Percentiles rank a stretch among this genome's conserved stretches.
phyloP scores from a whole-genome alignment of 495 filamentous ascomycete genomes.

The Penicillium egyptiacum region DNA sequence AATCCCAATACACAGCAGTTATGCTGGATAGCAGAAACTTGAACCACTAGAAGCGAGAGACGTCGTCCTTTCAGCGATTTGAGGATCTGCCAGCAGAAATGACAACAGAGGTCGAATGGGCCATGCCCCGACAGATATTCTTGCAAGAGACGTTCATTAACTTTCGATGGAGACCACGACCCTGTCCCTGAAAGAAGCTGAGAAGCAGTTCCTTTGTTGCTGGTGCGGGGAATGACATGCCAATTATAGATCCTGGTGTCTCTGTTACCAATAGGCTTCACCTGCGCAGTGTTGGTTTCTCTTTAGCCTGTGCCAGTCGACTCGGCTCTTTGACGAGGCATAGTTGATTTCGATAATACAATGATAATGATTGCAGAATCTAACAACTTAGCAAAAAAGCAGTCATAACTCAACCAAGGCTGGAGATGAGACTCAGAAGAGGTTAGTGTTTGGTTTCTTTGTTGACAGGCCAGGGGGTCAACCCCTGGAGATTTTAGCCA shows the following conservation, averaged over 20 bases:
- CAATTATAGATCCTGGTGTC: slow-evolving; percentile 7
- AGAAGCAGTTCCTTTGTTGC: slow-evolving; percentile 7
- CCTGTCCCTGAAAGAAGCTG: slow-evolving; percentile 5
- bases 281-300: not conserved
- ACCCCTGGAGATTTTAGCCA: not conserved
- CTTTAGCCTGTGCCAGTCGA: not conserved
- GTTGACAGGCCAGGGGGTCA: not conserved
- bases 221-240: not conserved
- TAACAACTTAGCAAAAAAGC: not conserved
- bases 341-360: not conserved
- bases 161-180: not conserved
- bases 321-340: not conserved
- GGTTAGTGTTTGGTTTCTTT: not conserved
- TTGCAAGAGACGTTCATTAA: not conserved
- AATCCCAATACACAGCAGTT: not conserved
- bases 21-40: not conserved
- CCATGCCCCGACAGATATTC: slow-evolving; percentile 7
- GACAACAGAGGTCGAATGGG: not conserved
- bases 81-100: not conserved
- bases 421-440: not conserved
- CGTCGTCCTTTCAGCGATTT: not conserved
- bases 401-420: not conserved
- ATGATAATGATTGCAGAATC: not conserved
- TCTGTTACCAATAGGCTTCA: not conserved
- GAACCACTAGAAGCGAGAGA: not conserved